Base-by-base conservation (phyloP, 2,329 filamentous ascomycete genomes). In the Fusarium torulosum region DNA sequence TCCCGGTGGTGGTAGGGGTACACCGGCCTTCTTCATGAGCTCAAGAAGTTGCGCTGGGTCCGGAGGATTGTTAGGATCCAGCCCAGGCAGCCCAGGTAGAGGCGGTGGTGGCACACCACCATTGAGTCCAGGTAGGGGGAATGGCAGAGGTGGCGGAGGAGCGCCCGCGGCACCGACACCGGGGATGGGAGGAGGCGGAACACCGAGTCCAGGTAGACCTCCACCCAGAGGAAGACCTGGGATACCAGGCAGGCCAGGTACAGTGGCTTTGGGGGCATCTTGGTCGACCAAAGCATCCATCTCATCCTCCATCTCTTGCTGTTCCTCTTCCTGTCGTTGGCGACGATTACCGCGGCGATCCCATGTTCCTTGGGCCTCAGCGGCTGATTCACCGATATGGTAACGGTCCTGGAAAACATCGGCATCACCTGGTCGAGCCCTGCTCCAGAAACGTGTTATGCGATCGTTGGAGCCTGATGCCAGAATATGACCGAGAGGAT, bases 401-500 rank as follows among this genome's bases (percentile, higher is more conserved):
- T 96, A 97, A 59, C 94, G 88, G 80, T 99, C 96, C 74, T 94
- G 94, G 79, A 93, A 87, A 72, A 91, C 91, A 53, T 91, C 90
- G n/a, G 85, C 87, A 70, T 97, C 95, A 47, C 96, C 96, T 3
- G 96, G 96, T 46, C 96, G 85, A 17, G 93, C 88, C 41, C 96
- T 90, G 5, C 94, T 94, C 96, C 96, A 99, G 82, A 99, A 99
- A 46, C 96, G 90, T 4, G 96, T 98, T 64, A 97, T 94, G 40
- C 96, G 91, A 78, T 99, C 96, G 78, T 99, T 98, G 13, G 94
- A 97, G 14, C 96, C 96, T 3, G 95, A 97, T 1, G 94, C 94
- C 9, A 99, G 86, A 66, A 99, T 95, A 75, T 99, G 96, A 27
- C 96, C 96, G 0, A 98, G 85, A 1, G 96, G 96, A 76, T 99